These are phyloP conservation scores for Craterostigma plantagineum DNA, from an alignment of 257 asterid species.

Conservation along the genomic window DNA sequence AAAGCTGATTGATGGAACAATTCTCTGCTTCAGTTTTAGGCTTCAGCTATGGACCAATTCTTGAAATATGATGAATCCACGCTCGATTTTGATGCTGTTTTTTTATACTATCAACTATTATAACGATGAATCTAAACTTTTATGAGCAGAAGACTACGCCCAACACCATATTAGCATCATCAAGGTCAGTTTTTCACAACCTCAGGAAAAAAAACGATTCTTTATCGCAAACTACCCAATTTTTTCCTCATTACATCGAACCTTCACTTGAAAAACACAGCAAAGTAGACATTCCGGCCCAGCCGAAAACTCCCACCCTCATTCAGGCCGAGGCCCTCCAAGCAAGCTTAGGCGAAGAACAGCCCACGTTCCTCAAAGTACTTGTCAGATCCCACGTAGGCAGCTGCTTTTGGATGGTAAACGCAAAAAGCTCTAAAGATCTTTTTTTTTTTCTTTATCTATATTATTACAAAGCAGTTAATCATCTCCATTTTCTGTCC, in stretches of 20 bases:
- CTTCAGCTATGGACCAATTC: neutral
- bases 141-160: constrained; percentile 26
- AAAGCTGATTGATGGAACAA: too few relatives aligned
- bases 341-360: constrained; percentile 30
- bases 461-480: constrained; percentile 3
- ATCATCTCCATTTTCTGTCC: constrained; percentile 4
- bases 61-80: too few relatives aligned
- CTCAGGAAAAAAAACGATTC: too few relatives aligned
- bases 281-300: constrained; percentile 16
- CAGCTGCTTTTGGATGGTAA: constrained; percentile 80
- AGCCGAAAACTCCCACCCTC: constrained; percentile 32
- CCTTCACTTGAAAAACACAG: constrained; percentile 13
- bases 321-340: constrained; percentile 56
- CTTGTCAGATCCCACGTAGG: constrained; percentile 61
- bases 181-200: constrained; percentile 21
- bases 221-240: too few relatives aligned
- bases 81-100: neutral
- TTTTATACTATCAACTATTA: too few relatives aligned
- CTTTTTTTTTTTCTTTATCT: neutral
- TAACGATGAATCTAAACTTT: constrained; percentile 4
- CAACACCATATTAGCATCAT: constrained; percentile 13
- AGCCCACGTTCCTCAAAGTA: constrained; percentile 29
- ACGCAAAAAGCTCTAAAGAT: neutral
- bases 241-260: constrained; percentile 3
- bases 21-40: neutral